Percentiles rank a stretch among this genome's conserved stretches.
These are phyloP conservation scores for Fusarium transvaalense DNA, from an alignment of 2,329 filamentous ascomycete genomes.

Conservation along the genomic window DNA sequence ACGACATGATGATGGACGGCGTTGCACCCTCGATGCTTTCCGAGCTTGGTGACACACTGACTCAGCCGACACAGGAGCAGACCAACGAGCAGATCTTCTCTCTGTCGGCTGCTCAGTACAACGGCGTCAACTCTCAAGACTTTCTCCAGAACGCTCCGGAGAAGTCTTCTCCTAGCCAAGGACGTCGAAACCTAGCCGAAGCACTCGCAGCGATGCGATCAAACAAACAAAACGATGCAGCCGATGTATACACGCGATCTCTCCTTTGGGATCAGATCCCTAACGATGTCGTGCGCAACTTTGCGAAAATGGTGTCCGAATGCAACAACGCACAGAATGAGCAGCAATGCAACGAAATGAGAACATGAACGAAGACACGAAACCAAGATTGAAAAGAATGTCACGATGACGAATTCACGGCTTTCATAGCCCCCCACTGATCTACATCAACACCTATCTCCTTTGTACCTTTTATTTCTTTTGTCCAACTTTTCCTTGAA, in stretches of 20 bases:
- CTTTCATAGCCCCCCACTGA: conserved; percentile 19
- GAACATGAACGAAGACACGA: conserved; percentile 55
- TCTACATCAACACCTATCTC: conserved; percentile 21
- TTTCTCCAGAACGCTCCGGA: conserved; percentile 71
- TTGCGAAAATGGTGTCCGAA: conserved; percentile 90
- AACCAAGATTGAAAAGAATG: conserved; percentile 46
- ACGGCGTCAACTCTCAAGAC: conserved; percentile 76
- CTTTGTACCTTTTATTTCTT: conserved; percentile 30
- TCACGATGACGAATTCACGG: conserved; percentile 54
- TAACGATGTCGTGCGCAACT: conserved; percentile 89
- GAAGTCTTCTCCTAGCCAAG: conserved; percentile 67
- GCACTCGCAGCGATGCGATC: conserved; percentile 83
- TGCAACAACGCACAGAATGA: conserved; percentile 66
- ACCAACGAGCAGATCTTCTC: conserved; percentile 89
- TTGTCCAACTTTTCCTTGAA: conserved; percentile 43
- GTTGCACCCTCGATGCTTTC: conserved; percentile 72
- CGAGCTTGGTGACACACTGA: conserved; percentile 75
- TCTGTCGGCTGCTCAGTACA: conserved; percentile 88
- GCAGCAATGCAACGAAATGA: conserved; percentile 59
- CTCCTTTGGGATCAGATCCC: conserved; percentile 96
- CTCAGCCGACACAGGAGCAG: conserved; percentile 84
- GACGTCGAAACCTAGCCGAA: conserved; percentile 81
- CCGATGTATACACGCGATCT: conserved; percentile 92
- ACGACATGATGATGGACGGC: conserved; percentile 52
- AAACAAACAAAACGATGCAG: conserved; percentile 75